Conservation (phyloP, 2,329 filamentous ascomycete genomes). For the Chaetothyriales sp. region DNA sequence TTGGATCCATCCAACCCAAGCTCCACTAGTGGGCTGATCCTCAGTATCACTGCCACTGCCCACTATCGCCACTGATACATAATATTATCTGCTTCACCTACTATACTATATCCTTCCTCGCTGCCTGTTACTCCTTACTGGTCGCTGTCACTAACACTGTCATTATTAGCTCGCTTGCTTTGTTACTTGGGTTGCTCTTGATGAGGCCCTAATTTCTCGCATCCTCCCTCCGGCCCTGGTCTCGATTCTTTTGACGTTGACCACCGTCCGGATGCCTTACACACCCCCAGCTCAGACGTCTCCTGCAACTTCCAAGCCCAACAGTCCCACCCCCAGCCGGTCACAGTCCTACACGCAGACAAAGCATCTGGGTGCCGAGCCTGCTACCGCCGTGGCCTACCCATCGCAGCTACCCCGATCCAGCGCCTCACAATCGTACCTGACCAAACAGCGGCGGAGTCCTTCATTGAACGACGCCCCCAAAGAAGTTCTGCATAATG, state of each 20-base stretch:
- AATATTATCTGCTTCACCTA: conserved; percentile 3
- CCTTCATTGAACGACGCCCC: conserved; percentile 34
- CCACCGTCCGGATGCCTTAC: conserved; percentile 35
- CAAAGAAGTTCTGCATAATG: conserved; percentile 17
- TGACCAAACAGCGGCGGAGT: conserved; percentile 48
- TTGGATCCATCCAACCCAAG: not conserved
- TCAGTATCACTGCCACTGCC: conserved; percentile 6
- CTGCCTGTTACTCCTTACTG: conserved; percentile 8
- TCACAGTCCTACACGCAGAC: conserved; percentile 35
- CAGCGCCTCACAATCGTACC: conserved; percentile 46
- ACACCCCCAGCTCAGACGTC: conserved; percentile 41
- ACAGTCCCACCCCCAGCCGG: conserved; percentile 37
- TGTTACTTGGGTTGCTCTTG: conserved; percentile 13
- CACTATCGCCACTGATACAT: conserved; percentile 2
- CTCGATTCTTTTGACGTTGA: conserved; percentile 7
- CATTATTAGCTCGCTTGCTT: conserved; percentile 12
- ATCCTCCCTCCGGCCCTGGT: conserved; percentile 11
- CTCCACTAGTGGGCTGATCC: not conserved
- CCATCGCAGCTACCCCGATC: conserved; percentile 41
- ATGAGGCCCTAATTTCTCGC: conserved; percentile 12
- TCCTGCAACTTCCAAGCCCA: conserved; percentile 42
- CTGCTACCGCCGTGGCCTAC: conserved; percentile 11
- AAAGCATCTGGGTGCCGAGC: conserved; percentile 2
- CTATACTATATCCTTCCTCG: conserved; percentile 1
- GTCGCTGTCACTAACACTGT: conserved; percentile 9